Percentiles rank a stretch among this genome's conserved stretches.
Evolutionary conservation across 176 grass and related monocot genomes (phyloP).

Genomic region (Bothriochloa decipiens): DNA sequence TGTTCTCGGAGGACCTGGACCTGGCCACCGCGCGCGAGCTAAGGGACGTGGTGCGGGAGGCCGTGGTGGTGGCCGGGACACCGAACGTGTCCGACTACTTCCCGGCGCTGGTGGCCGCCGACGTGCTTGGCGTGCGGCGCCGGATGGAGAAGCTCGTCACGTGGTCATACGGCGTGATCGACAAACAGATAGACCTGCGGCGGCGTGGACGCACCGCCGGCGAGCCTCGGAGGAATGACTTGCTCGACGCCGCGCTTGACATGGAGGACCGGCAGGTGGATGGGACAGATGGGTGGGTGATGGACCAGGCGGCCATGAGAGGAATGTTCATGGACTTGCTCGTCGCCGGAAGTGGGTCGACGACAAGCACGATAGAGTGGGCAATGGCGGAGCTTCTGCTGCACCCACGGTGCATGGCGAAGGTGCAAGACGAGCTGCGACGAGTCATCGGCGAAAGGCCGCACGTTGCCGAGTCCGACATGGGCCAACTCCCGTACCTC

Average conservation of each 20-base stretch:
- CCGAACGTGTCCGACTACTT: constrained; percentile 59
- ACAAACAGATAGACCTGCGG: constrained; percentile 37
- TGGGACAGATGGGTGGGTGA: neutral
- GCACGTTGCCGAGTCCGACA: no score
- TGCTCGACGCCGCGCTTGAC: constrained; percentile 42
- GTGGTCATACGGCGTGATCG: constrained; percentile 20
- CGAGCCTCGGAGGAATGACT: constrained; percentile 8
- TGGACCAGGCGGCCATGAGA: neutral
- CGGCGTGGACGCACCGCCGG: neutral
- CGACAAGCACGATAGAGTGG: neutral
- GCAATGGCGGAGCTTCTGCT: neutral
- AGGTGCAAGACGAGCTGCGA: no score
- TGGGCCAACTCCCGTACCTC: neutral
- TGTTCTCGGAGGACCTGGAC: constrained; percentile 41
- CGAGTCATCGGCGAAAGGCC: no score
- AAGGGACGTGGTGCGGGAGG: constrained; percentile 2
- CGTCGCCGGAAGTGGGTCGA: neutral
- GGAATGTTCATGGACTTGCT: constrained; percentile 21
- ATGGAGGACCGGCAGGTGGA: neutral
- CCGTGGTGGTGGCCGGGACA: constrained; percentile 2
- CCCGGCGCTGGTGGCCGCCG: constrained; percentile 30
- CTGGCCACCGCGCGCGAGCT: constrained; percentile 15
- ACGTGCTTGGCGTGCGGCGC: constrained; percentile 38
- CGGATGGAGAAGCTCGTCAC: neutral
- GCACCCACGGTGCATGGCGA: neutral